Conservation (phyloP, 1,284 basidiomycete species). For the Hortiboletus rubellus region DNA sequence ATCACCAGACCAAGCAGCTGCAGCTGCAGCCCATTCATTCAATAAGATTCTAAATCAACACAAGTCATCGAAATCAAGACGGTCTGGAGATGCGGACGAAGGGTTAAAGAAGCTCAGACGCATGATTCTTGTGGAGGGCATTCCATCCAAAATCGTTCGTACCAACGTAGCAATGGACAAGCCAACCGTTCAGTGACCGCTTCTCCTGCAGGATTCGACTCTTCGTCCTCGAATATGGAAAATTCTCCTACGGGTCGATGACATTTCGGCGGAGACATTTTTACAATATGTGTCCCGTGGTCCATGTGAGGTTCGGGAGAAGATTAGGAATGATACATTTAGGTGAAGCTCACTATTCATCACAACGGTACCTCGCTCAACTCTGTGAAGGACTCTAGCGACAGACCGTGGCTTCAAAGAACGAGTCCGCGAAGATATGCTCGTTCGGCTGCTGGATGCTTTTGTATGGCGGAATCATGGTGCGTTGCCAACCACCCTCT, state of each 20-base stretch:
- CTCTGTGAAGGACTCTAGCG: slow-evolving; percentile 75
- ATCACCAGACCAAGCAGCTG: slow-evolving; percentile 29
- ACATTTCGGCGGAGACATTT: slow-evolving; percentile 75
- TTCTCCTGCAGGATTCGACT: slow-evolving; percentile 59
- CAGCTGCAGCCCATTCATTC: slow-evolving; percentile 65
- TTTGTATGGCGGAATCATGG: slow-evolving; percentile 95
- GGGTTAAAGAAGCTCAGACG: slow-evolving; percentile 78
- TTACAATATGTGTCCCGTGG: slow-evolving; percentile 81
- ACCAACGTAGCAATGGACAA: neutral
- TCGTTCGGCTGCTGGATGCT: slow-evolving; percentile 92
- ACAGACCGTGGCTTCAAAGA: slow-evolving; percentile 96
- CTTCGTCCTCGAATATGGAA: slow-evolving; percentile 89
- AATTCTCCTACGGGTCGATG: slow-evolving; percentile 80
- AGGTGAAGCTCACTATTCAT: slow-evolving; percentile 45
- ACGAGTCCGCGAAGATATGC: slow-evolving; percentile 92
- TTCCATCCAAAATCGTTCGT: slow-evolving; percentile 67
- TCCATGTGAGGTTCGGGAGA: slow-evolving; percentile 84
- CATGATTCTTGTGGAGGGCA: slow-evolving; percentile 85
- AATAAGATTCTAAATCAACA: slow-evolving; percentile 74
- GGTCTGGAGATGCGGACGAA: slow-evolving; percentile 72
- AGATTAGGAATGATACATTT: slow-evolving; percentile 84
- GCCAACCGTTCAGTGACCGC: slow-evolving; percentile 1
- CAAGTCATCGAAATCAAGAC: slow-evolving; percentile 62
- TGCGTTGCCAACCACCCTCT: slow-evolving; percentile 32
- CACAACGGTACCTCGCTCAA: slow-evolving; percentile 6